A percentile compares a stretch with the other conserved stretches of the same genome.
phyloP scores from a whole-genome alignment of 768 basidiomycete species.

The Leccinum subgranulosum region DNA sequence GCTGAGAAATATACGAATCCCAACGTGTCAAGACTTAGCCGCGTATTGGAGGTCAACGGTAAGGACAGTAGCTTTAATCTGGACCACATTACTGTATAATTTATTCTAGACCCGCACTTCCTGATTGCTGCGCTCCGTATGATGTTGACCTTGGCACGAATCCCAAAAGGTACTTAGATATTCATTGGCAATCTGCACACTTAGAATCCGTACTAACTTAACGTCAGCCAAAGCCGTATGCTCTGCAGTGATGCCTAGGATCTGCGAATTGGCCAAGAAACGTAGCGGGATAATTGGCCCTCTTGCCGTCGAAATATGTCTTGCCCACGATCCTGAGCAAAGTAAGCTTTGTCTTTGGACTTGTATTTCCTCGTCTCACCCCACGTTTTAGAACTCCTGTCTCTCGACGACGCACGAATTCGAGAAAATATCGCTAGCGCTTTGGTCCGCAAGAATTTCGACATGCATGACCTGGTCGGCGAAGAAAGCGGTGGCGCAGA shows the following conservation, averaged over 20 bases:
- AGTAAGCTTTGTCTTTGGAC: background rate
- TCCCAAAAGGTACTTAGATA: constrained; percentile 8
- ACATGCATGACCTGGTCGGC: background rate
- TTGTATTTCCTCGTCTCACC: background rate
- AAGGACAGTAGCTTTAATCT: background rate
- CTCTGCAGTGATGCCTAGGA: constrained; percentile 4
- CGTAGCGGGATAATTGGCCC: constrained; percentile 10
- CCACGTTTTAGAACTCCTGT: constrained; percentile 6
- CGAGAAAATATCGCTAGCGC: constrained; percentile 17
- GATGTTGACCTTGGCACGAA: constrained; percentile 12
- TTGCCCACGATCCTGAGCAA: constrained; percentile 7
- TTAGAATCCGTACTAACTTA: background rate
- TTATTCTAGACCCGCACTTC: constrained; percentile 4
- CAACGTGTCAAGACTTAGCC: constrained; percentile 9
- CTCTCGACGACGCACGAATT: constrained; percentile 4
- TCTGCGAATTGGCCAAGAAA: constrained; percentile 14
- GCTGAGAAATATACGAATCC: background rate
- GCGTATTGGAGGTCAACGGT: constrained; percentile 14
- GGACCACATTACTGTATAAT: background rate
- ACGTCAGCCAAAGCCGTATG: constrained; percentile 1
- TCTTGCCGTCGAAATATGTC: constrained; percentile 17
- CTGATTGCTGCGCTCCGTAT: constrained; percentile 18
- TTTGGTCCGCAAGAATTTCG: constrained; percentile 5
- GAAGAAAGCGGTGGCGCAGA: background rate
- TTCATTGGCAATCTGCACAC: too few species aligned